phyloP scores from a whole-genome alignment of 2,329 filamentous ascomycete genomes.

The Colletotrichum sp. region DNA sequence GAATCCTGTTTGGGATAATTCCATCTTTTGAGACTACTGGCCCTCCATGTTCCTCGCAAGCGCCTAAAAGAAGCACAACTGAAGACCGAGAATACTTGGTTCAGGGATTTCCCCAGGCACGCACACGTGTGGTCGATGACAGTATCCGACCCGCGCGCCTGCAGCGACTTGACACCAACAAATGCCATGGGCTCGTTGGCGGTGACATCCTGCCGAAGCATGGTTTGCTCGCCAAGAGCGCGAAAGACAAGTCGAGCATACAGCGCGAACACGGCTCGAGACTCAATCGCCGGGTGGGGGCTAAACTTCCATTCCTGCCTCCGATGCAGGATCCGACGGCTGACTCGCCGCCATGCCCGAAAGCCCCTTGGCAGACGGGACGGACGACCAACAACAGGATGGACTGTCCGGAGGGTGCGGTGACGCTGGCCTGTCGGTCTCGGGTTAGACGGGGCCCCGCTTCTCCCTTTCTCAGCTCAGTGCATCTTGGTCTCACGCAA shows the following conservation, averaged over 20 bases:
- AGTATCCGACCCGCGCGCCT: background rate
- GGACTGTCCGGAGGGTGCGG: background rate
- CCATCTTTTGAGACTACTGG: background rate
- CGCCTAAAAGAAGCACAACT: background rate
- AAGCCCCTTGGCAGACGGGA: background rate
- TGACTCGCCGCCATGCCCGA: slow-evolving; percentile 2
- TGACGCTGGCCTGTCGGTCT: background rate
- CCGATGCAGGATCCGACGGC: background rate
- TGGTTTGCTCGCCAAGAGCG: background rate
- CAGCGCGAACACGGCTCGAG: background rate
- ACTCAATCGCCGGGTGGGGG: background rate
- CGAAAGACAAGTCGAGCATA: background rate
- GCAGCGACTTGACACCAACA: background rate
- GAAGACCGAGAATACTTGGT: background rate
- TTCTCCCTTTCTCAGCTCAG: background rate
- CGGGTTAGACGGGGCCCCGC: background rate
- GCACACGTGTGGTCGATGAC: background rate
- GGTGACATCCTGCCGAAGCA: background rate
- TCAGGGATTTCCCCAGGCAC: background rate
- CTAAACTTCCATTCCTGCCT: background rate
- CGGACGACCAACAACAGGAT: background rate
- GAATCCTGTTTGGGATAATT: background rate
- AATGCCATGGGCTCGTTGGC: background rate
- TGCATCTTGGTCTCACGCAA: background rate
- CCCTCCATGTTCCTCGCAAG: background rate